These are phyloP conservation scores for Penicillium flavigenum DNA, from an alignment of 495 filamentous ascomycete species.

Conservation along the genomic window DNA sequence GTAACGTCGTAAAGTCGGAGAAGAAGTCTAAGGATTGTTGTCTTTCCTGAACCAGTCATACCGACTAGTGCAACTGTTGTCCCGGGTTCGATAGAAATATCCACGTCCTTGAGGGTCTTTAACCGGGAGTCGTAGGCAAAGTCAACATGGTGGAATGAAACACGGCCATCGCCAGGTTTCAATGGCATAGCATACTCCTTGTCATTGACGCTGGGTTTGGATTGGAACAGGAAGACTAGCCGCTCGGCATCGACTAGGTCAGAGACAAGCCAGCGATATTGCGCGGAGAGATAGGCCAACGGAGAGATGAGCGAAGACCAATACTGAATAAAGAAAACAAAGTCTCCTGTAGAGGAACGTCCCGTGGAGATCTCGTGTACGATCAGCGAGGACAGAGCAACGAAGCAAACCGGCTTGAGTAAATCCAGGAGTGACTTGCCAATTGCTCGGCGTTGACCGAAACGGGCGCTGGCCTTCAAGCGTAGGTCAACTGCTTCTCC, in stretches of 20 bases:
- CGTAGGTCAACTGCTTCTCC: constrained; percentile 15
- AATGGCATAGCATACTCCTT: constrained; percentile 56
- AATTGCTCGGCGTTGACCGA: constrained; percentile 1
- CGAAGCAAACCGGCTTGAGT: constrained; percentile 11
- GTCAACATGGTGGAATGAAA: constrained; percentile 62
- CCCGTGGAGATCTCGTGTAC: constrained; percentile 14
- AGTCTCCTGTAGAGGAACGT: constrained; percentile 19
- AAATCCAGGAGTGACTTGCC: constrained; percentile 3
- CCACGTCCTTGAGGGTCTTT: constrained; percentile 62
- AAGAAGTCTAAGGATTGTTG: constrained; percentile 71
- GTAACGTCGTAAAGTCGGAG: constrained; percentile 69
- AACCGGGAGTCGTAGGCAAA: constrained; percentile 73
- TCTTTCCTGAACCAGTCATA: constrained; percentile 73
- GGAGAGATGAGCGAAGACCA: constrained; percentile 17
- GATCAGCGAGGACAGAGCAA: constrained; percentile 14
- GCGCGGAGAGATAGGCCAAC: constrained; percentile 17
- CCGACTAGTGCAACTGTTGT: constrained; percentile 75
- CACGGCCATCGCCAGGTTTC: constrained; percentile 45
- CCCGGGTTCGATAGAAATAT: constrained; percentile 54
- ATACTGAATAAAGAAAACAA: constrained; percentile 24
- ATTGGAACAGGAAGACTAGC: constrained; percentile 36
- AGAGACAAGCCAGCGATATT: constrained; percentile 22
- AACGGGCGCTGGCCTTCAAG: constrained; percentile 7
- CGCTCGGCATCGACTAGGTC: constrained; percentile 26
- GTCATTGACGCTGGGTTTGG: constrained; percentile 60